Evolutionary conservation across 192 early-diverging fungal genomes (phyloP).

Genomic region (Backusella morwellensis): DNA sequence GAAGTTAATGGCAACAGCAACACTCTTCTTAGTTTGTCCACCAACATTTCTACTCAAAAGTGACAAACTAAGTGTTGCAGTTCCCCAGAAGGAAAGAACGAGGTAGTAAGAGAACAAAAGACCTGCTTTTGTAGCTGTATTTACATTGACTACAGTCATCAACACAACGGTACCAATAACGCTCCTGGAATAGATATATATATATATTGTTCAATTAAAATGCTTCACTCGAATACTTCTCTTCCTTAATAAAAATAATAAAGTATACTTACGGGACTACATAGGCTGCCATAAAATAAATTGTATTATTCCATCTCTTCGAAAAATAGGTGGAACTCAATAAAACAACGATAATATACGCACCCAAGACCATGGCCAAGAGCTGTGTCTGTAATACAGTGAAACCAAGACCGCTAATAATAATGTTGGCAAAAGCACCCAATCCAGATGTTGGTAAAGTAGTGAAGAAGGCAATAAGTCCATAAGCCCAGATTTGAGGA

Average conservation of each 20-base stretch:
- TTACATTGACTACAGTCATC: conserved; percentile 16
- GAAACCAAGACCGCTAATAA: conserved; percentile 19
- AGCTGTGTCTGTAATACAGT: conserved; percentile 20
- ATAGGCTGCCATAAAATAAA: conserved; percentile 11
- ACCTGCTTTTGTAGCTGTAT: conserved; percentile 17
- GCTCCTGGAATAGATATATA: background rate
- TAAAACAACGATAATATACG: conserved; percentile 15
- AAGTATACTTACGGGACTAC: conserved; percentile 13
- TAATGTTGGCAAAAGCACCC: conserved; percentile 23
- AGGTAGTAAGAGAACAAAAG: conserved; percentile 18
- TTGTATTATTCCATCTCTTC: conserved; percentile 8
- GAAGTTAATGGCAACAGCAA: conserved; percentile 19
- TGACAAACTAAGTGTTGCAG: conserved; percentile 17
- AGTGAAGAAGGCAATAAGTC: conserved; percentile 17
- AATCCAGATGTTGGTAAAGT: conserved; percentile 20
- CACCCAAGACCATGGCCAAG: conserved; percentile 22
- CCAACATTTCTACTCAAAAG: conserved; percentile 20
- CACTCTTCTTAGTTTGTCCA: conserved; percentile 23
- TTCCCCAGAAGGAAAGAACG: conserved; percentile 17
- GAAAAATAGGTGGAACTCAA: conserved; percentile 8
- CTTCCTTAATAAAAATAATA: background rate
- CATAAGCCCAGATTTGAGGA: conserved; percentile 16
- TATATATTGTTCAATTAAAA: background rate
- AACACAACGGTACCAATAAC: conserved; percentile 14
- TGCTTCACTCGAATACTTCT: background rate